Base-by-base conservation (phyloP, 1,284 basidiomycete genomes). In the Inonotus obliquus region DNA sequence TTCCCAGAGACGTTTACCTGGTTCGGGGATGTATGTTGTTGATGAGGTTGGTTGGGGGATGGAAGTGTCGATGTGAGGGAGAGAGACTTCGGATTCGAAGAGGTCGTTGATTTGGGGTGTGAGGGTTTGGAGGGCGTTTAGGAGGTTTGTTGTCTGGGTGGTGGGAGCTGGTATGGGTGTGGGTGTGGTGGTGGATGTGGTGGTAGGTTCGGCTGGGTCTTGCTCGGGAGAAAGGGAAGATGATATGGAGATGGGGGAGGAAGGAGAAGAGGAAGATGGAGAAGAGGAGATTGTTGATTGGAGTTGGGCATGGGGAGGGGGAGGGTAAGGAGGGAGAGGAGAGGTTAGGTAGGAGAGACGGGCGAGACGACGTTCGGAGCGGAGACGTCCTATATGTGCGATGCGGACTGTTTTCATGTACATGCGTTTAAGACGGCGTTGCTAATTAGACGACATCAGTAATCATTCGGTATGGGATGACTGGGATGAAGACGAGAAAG, bases 1-100 rank as follows among this genome's bases (percentile, higher is more conserved):
- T 73, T 91, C 89, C 88, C 88, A 91, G 32, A 78, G 78, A 10
- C 86, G 79, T 71, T 88, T 89, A 6, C 86, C 84, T 0, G 84
- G 83, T 64, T 86, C 85, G 10, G 76, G 74, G 25, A 74, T 54
- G 13, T n/a, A n/a, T n/a, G n/a, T n/a, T n/a, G n/a, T n/a, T n/a
- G n/a, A n/a, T n/a, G n/a, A n/a, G n/a, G n/a, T n/a, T n/a, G n/a
- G n/a, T n/a, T n/a, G n/a, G n/a, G n/a, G n/a, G 2, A 74, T 71
- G 0, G 78, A 73, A 11, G 78, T 74, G 48, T 83, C 81, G 56
- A 82, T 72, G 0, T 79, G 73, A 0, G 86, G 83, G 1, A 89
- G 76, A 4, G 79, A 70, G 0, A 79, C 75, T 11, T 82, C 72
- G 1, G 76, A 69, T 14, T 72, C 67, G 69, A 82, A 81, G 77